These are phyloP conservation scores for Ajuga chamaepitys DNA, from an alignment of 257 asterid species.

Conservation along the genomic window DNA sequence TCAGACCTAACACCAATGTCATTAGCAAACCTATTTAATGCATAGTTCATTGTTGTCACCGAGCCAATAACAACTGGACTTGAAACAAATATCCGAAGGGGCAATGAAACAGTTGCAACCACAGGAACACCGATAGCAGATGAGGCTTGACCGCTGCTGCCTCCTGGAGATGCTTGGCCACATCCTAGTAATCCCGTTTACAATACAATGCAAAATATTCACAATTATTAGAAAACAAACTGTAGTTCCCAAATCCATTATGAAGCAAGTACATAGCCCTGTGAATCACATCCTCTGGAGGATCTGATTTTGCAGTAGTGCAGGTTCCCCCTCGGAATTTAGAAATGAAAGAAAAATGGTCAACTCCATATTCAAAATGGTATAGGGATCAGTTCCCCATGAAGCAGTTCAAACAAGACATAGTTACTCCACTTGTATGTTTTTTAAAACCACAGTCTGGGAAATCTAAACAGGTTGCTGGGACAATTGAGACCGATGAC, in stretches of 20 bases:
- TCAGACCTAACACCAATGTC: conserved; percentile 21
- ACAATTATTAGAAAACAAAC: conserved; percentile 17
- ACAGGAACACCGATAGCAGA: conserved; percentile 11
- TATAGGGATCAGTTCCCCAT: conserved; percentile 12
- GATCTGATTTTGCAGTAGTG: conserved; percentile 23
- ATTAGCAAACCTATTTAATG: conserved; percentile 5
- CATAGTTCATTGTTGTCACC: conserved; percentile 5
- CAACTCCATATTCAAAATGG: conserved; percentile 22
- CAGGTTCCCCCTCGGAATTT: conserved; percentile 21
- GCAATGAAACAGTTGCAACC: conserved; percentile 11
- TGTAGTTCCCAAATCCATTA: conserved; percentile 19
- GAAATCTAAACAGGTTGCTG: conserved; percentile 5
- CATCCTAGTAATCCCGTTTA: conserved; percentile 10
- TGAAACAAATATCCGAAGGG: conserved; percentile 4
- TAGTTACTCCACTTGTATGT: conserved; percentile 6
- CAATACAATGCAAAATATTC: conserved; percentile 27
- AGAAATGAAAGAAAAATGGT: background rate
- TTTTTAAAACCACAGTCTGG: conserved; percentile 18
- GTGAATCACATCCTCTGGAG: conserved; percentile 12
- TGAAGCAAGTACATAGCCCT: conserved; percentile 25
- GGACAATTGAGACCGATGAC: background rate
- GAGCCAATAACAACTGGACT: conserved; percentile 14
- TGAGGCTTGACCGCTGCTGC: conserved; percentile 25
- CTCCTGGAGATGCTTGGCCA: background rate
- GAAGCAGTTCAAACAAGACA: conserved; percentile 31